Percentiles rank a stretch among this genome's conserved stretches.
phyloP scores from a whole-genome alignment of 768 basidiomycete genomes.

The Lactarius quietus region DNA sequence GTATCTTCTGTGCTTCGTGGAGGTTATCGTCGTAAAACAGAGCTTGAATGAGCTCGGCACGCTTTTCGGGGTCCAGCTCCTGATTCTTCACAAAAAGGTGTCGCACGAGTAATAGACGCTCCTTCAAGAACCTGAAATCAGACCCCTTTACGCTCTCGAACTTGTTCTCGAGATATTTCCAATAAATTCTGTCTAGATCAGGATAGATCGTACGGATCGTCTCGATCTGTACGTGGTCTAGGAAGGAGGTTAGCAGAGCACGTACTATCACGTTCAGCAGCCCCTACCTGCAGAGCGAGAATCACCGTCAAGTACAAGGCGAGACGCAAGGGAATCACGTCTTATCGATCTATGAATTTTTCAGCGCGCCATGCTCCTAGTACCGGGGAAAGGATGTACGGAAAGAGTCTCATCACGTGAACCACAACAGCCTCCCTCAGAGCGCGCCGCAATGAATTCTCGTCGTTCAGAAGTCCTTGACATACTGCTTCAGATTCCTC shows the following conservation, averaged over 20 bases:
- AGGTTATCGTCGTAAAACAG: not conserved
- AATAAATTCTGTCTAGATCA: not conserved
- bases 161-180: not conserved
- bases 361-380: not conserved
- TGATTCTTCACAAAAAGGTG: not conserved
- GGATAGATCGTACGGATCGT: not conserved
- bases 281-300: not conserved
- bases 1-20: not conserved
- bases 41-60: not conserved
- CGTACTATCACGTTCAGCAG: not conserved
- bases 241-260: not conserved
- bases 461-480: rapidly evolving
- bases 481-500: not conserved
- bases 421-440: not conserved
- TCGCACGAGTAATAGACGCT: not conserved
- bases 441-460: not conserved
- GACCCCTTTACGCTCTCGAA: not conserved
- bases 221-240: not conserved
- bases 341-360: not conserved
- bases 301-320: not conserved
- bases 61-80: not conserved
- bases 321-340: not conserved
- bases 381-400: not conserved
- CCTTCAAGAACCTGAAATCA: not conserved
- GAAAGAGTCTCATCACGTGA: not conserved